Base-by-base conservation (phyloP, 176 grass and related monocot genomes). In the Oryza punctata region DNA sequence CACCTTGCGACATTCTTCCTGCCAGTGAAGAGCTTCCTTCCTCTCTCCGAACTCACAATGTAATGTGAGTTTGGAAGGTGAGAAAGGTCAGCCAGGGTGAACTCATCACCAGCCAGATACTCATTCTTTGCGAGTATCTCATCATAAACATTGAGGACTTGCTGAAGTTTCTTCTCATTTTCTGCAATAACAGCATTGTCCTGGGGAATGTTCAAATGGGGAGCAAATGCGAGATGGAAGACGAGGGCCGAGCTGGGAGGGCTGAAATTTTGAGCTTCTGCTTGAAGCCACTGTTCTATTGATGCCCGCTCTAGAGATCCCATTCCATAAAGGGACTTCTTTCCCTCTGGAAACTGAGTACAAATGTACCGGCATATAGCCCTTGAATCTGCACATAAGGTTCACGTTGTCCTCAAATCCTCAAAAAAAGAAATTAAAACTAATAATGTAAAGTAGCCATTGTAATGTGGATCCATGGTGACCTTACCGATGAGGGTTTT, bases 221-320 rank as follows among this genome's bases (percentile, higher is more conserved):
- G 85, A 43, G 91, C 79, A 38, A 97, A 97, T 49, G 90, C 87
- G 67, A 97, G 78, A 4, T 97, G 92, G 73, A 97, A 97, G 66
- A 97, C 95, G 1, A 97, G 88, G 23, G 85, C 84, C 4, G 90
- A 84, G 79, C 92, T 97, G 18, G 89, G 88, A 63, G 92, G 92
- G 4, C 75, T 81, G 6, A 97, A 97, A 84, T 61, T 93, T 73
- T 67, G 65, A 65, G 90, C 78, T 80, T 97, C 95, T 24, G 95
- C 79, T 44, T 93, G 88, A 21, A 97, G 88, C 95, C 95, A 94
- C 44, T 97, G 92, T 63, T 94, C 95, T 64, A 97, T 91, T 6
- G 90, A 88, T 26, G 92, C 90, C 45, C 82, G 89, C 61, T 97
- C 92, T 26, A 97, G 90, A 65, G 76, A 80, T 11, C 95, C 95